A percentile compares a stretch with the other conserved stretches of the same genome.
phyloP scores from a whole-genome alignment of 495 filamentous ascomycete species.

The Beverwykella pulmonaria region DNA sequence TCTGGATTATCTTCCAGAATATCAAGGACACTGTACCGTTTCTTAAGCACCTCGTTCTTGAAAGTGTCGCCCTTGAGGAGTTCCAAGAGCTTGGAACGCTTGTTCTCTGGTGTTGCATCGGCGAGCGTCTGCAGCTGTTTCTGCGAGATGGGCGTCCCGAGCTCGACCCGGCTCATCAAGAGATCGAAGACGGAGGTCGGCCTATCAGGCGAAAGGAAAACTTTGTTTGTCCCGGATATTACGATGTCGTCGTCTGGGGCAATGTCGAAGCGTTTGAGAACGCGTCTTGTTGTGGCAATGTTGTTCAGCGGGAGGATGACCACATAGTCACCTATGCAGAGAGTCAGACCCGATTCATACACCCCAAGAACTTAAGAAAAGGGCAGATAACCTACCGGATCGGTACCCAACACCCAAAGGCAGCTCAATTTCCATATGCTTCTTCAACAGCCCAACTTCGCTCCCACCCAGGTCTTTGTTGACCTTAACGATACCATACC shows the following conservation, averaged over 20 bases:
- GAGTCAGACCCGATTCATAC: too few species aligned
- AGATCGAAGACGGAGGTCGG: conserved; percentile 26
- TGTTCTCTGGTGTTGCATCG: conserved; percentile 10
- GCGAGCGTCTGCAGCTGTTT: conserved; percentile 20
- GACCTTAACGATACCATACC: conserved; percentile 18
- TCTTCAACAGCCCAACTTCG: conserved; percentile 17
- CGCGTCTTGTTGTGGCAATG: conserved; percentile 3
- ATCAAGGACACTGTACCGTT: conserved; percentile 23
- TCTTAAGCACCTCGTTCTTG: conserved; percentile 3
- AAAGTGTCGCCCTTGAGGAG: conserved; percentile 2
- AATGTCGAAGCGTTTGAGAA: conserved; percentile 18
- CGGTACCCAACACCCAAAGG: conserved; percentile 10
- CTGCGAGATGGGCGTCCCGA: conserved; percentile 24
- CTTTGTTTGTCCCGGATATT: conserved; percentile 12
- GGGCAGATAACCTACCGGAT: neutral
- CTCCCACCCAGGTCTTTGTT: conserved; percentile 17
- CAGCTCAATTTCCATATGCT: conserved; percentile 30
- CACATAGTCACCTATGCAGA: conserved; percentile 12
- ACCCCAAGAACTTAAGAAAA: too few species aligned
- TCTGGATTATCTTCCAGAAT: conserved; percentile 20
- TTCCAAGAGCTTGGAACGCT: conserved; percentile 7
- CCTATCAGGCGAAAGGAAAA: conserved; percentile 1
- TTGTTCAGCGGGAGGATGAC: conserved; percentile 18
- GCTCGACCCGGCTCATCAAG: conserved; percentile 19
- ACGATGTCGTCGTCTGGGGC: conserved; percentile 12